phyloP scores from a whole-genome alignment of 345 rosid species.

The Mallotus nudiflorus region DNA sequence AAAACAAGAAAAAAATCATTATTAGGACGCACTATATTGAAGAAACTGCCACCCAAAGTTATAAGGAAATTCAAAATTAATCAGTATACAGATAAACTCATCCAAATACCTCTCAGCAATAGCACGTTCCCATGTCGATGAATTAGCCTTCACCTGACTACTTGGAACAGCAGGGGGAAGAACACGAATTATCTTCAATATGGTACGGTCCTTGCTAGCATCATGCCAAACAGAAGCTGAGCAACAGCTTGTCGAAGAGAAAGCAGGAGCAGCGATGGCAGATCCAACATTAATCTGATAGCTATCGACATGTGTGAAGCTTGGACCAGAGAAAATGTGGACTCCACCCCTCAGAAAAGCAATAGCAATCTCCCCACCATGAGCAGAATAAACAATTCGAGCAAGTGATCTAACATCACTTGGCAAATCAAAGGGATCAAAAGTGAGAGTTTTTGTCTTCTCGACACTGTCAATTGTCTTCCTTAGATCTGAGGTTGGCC shows the following conservation, averaged over 20 bases:
- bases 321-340: conserved; percentile 96
- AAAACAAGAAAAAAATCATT: conserved; percentile 25
- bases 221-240: conserved; percentile 99
- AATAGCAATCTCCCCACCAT: conserved; percentile 97
- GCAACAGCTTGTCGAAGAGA: conserved; percentile 99
- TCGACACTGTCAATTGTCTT: conserved; percentile 58
- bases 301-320: conserved; percentile 80
- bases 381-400: conserved; percentile 95
- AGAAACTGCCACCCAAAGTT: not conserved
- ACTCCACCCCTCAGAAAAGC: conserved; percentile 96
- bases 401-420: conserved; percentile 95
- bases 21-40: conserved; percentile 3
- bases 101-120: conserved; percentile 90
- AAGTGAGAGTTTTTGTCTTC: conserved; percentile 65
- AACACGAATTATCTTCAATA: conserved; percentile 89
- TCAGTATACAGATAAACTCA: not conserved
- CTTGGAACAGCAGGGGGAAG: conserved; percentile 91
- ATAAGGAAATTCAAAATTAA: not conserved
- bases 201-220: conserved; percentile 70
- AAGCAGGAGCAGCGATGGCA: conserved; percentile 97
- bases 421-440: conserved; percentile 98
- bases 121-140: conserved; percentile 94
- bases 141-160: conserved; percentile 70
- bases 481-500: conserved; percentile 49
- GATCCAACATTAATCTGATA: conserved; percentile 96